These are phyloP conservation scores for Dimocarpus longan DNA, from an alignment of 345 rosid genomes.

Conservation along the genomic window DNA sequence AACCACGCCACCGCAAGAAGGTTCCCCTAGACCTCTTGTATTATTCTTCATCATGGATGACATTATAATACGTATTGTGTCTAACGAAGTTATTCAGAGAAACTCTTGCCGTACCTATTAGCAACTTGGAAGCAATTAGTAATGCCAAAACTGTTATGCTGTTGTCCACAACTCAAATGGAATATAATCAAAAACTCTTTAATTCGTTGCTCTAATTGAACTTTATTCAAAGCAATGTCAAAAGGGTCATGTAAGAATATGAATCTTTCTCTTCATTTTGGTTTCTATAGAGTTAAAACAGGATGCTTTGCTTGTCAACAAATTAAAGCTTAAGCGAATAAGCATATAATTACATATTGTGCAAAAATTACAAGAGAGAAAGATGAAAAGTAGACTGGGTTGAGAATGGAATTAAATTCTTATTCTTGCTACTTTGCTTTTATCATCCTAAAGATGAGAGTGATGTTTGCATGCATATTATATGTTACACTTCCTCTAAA, in stretches of 20 bases:
- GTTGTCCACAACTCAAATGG: not conserved
- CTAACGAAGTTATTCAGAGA: not conserved
- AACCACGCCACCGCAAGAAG: conserved; percentile 40
- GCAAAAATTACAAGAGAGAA: not conserved
- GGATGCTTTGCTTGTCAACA: conserved; percentile 33
- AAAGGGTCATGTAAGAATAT: conserved; percentile 16
- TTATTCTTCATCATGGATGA: conserved; percentile 28
- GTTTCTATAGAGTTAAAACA: conserved; percentile 23
- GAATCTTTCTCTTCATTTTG: conserved; percentile 32
- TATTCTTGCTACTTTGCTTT: conserved; percentile 21
- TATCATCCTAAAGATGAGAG: conserved; percentile 12
- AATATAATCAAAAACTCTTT: not conserved
- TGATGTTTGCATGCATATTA: not conserved
- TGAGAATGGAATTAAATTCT: conserved; percentile 28
- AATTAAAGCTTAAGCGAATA: conserved; percentile 23
- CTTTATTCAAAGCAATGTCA: conserved; percentile 29
- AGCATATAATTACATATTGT: not conserved
- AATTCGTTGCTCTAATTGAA: conserved; percentile 14
- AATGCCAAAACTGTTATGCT: not conserved
- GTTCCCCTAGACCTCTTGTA: conserved; percentile 31
- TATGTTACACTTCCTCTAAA: conserved; percentile 12
- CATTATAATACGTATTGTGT: conserved; percentile 11
- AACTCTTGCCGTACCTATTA: not conserved
- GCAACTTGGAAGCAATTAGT: not conserved
- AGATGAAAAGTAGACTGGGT: not conserved